Evolutionary conservation across 805 yeast species (phyloP).

Genomic region (Pichia membranifaciens): DNA sequence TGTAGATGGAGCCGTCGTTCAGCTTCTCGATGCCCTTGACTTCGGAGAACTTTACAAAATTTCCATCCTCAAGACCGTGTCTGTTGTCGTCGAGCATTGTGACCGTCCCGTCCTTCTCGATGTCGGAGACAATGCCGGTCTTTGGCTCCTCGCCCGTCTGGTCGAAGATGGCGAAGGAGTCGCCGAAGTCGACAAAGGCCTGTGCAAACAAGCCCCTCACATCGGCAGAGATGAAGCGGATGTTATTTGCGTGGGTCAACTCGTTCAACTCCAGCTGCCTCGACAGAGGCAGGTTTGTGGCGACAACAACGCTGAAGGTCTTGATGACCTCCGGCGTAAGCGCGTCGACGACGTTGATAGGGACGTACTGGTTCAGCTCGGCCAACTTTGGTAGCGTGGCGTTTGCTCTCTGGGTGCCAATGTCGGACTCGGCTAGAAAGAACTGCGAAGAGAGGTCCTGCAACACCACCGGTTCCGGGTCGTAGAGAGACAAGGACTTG

Average conservation of each 20-base stretch:
- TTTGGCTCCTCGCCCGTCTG: constrained; percentile 89
- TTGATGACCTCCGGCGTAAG: constrained; percentile 49
- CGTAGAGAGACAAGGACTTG: constrained; percentile 80
- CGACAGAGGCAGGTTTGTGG: constrained; percentile 69
- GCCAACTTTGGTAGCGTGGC: constrained; percentile 63
- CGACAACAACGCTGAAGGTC: constrained; percentile 73
- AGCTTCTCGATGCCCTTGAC: constrained; percentile 71
- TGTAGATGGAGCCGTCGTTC: constrained; percentile 67
- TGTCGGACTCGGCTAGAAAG: constrained; percentile 62
- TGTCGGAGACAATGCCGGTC: constrained; percentile 82
- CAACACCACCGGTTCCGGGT: constrained; percentile 61
- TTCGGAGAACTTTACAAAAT: constrained; percentile 79
- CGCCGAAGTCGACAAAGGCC: constrained; percentile 88
- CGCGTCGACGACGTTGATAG: constrained; percentile 59
- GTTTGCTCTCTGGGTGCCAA: constrained; percentile 73
- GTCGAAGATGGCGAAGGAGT: constrained; percentile 71
- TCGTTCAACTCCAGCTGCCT: constrained; percentile 71
- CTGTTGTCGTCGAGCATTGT: constrained; percentile 87
- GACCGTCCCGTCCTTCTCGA: constrained; percentile 85
- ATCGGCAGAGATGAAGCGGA: constrained; percentile 78
- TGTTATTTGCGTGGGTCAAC: constrained; percentile 64
- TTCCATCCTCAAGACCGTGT: constrained; percentile 92
- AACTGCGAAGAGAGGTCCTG: constrained; percentile 86
- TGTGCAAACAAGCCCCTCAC: constrained; percentile 84
- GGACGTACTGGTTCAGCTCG: constrained; percentile 88